These are phyloP conservation scores for Boletus tomentosulus DNA, from an alignment of 768 basidiomycete species.

Conservation along the genomic window DNA sequence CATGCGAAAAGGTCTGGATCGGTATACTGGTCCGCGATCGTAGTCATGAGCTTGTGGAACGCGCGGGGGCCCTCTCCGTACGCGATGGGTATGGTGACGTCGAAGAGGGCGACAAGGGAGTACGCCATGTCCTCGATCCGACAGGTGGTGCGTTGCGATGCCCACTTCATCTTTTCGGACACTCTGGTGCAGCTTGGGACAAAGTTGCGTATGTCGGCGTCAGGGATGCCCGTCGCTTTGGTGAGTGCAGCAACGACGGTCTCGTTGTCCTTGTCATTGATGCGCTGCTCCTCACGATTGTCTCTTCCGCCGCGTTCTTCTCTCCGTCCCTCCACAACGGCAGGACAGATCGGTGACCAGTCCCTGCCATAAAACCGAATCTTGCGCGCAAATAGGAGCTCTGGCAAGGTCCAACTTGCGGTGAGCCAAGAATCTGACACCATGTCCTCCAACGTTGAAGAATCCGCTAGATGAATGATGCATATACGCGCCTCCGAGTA, in stretches of 20 bases:
- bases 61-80: slow-evolving; percentile 23
- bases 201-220: slow-evolving; percentile 20
- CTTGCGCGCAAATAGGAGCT: slow-evolving; percentile 21
- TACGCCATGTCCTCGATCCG: slow-evolving; percentile 24
- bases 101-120: slow-evolving; percentile 23
- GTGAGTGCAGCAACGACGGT: slow-evolving; percentile 11
- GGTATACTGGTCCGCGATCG: slow-evolving; percentile 15
- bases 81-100: slow-evolving; percentile 18
- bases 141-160: slow-evolving; percentile 19
- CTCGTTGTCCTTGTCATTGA: slow-evolving; percentile 23
- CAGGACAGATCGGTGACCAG: slow-evolving; percentile 22
- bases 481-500: slow-evolving; percentile 22
- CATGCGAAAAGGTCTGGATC: slow-evolving; percentile 23
- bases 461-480: slow-evolving; percentile 23
- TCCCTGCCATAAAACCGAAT: slow-evolving; percentile 23
- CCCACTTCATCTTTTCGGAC: slow-evolving; percentile 25
- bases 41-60: slow-evolving; percentile 18
- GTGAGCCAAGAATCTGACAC: slow-evolving; percentile 22
- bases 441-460: slow-evolving; percentile 19
- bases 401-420: slow-evolving; percentile 21
- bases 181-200: slow-evolving; percentile 16
- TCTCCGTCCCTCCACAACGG: slow-evolving; percentile 9
- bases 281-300: slow-evolving; percentile 10
- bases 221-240: slow-evolving; percentile 19
- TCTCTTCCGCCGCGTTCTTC: slow-evolving; percentile 11